Evolutionary conservation across 202 grass and related monocot species (phyloP).

Genomic region (Musa balbisiana): DNA sequence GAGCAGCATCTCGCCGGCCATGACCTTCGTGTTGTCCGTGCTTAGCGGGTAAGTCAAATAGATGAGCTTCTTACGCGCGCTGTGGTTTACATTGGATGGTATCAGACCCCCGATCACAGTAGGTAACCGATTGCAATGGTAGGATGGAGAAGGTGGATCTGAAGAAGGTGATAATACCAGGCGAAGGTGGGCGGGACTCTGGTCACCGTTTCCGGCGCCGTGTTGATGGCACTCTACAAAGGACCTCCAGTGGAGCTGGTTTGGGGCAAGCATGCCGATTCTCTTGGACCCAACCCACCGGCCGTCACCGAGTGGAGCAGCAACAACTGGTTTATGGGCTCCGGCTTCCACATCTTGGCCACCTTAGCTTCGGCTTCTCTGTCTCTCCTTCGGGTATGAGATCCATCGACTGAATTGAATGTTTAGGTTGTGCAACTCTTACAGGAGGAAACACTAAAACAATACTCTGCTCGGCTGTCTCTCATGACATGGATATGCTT

Average conservation of each 20-base stretch:
- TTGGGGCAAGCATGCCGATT: neutral
- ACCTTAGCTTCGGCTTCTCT: conserved; percentile 8
- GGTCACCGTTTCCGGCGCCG: neutral
- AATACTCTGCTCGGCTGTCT: conserved; percentile 83
- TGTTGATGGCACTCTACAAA: conserved; percentile 12
- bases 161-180: conserved; percentile 1
- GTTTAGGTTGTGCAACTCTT: neutral
- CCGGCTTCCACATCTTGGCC: neutral
- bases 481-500: conserved; percentile 91
- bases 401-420: no score
- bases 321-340: neutral
- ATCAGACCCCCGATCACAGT: no score
- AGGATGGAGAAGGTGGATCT: conserved; percentile 15
- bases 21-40: conserved; percentile 5
- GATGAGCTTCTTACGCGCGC: no score
- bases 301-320: neutral
- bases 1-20: conserved; percentile 6
- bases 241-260: neutral
- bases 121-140: neutral
- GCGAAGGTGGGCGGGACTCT: conserved; percentile 6
- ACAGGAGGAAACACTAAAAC: conserved; percentile 74
- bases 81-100: no score
- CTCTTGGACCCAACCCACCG: neutral
- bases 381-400: neutral
- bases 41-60: neutral